Conservation (phyloP, 2,329 filamentous ascomycete species). For the Monosporascus ibericus region DNA sequence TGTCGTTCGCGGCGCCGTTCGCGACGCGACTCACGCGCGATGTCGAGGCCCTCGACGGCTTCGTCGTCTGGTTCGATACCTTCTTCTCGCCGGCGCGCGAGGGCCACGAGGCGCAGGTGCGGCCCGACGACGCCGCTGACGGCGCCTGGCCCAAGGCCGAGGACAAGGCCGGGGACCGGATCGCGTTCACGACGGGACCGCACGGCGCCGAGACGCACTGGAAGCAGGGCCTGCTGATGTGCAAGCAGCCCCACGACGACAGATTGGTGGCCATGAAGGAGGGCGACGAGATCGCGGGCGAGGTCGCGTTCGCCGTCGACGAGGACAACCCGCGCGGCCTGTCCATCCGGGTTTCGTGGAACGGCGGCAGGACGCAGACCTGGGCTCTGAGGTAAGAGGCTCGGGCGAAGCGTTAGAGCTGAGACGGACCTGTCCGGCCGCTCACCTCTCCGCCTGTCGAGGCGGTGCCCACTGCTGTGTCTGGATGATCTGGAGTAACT, state of each 20-base stretch:
- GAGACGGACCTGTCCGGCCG: not conserved
- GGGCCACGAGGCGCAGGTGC: slow-evolving; percentile 38
- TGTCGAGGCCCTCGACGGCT: slow-evolving; percentile 72
- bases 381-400: slow-evolving; percentile 29
- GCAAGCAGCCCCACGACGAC: slow-evolving; percentile 40
- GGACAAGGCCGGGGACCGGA: slow-evolving; percentile 45
- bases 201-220: slow-evolving; percentile 76
- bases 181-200: slow-evolving; percentile 88
- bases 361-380: slow-evolving; percentile 38
- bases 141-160: slow-evolving; percentile 47
- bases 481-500: too few relatives aligned
- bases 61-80: slow-evolving; percentile 89
- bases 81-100: slow-evolving; percentile 68
- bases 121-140: slow-evolving; percentile 47
- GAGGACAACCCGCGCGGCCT: slow-evolving; percentile 64
- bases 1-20: slow-evolving; percentile 69
- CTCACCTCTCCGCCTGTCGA: not conserved
- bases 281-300: slow-evolving; percentile 56
- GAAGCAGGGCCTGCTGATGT: slow-evolving; percentile 75
- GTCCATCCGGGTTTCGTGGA: slow-evolving; percentile 60
- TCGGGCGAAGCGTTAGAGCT: too few relatives aligned
- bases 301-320: slow-evolving; percentile 64
- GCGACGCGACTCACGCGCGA: slow-evolving; percentile 31
- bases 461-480: not conserved
- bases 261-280: slow-evolving; percentile 38